Conservation (phyloP, 345 rosid species). For the Citrus mangshanensis region DNA sequence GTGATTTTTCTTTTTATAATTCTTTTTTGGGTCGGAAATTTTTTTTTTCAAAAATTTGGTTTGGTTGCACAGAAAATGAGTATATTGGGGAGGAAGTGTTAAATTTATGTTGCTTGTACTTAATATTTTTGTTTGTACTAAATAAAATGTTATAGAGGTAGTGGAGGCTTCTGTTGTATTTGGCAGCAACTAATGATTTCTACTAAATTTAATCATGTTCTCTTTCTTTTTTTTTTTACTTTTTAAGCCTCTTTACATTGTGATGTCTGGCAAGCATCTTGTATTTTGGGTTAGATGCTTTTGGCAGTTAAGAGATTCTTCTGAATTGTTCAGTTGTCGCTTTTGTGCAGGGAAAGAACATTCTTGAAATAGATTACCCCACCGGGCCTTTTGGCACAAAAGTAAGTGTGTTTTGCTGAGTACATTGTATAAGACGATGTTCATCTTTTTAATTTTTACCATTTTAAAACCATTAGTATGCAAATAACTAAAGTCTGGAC, state of each 20-base stretch:
- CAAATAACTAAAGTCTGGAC: background rate
- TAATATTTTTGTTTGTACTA: background rate
- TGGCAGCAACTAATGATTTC: background rate
- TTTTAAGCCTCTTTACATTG: background rate
- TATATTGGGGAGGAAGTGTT: background rate
- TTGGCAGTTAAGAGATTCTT: background rate
- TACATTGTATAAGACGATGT: background rate
- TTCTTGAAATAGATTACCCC: slow-evolving; percentile 70
- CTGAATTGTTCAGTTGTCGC: background rate
- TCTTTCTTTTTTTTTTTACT: too few species aligned
- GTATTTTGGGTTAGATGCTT: background rate
- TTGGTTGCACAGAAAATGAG: slow-evolving; percentile 3
- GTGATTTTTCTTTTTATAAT: slow-evolving; percentile 25
- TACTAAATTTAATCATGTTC: background rate
- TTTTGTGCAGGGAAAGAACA: slow-evolving; percentile 55
- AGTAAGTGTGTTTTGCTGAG: slow-evolving; percentile 39
- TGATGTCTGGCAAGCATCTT: background rate
- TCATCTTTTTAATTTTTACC: background rate
- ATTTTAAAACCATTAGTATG: background rate
- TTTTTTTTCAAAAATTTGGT: background rate
- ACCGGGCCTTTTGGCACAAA: slow-evolving; percentile 91
- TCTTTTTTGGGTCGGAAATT: background rate
- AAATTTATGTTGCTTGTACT: background rate
- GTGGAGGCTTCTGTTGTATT: background rate
- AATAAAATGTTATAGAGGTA: background rate